Conservation (phyloP, 257 asterid species). For the Plantago elongata region DNA sequence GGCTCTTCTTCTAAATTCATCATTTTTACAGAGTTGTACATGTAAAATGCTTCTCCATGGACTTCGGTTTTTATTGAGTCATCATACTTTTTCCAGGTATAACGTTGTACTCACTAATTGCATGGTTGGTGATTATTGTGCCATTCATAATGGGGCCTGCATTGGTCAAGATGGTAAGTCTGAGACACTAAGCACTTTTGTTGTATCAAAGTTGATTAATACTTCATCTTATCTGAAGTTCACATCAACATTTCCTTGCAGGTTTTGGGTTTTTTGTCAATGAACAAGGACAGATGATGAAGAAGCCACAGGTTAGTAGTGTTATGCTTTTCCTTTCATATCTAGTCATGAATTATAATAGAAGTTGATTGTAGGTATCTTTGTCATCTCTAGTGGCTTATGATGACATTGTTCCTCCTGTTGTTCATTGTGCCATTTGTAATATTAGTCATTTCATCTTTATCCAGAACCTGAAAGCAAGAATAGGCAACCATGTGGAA, state of each 20-base stretch:
- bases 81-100: constrained; percentile 40
- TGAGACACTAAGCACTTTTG: neutral
- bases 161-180: constrained; percentile 91
- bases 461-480: constrained; percentile 57
- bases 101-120: constrained; percentile 75
- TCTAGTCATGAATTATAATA: neutral
- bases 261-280: constrained; percentile 82
- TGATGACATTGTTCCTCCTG: neutral
- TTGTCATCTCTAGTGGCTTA: neutral
- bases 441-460: neutral
- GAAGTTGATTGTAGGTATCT: constrained; percentile 4
- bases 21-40: neutral
- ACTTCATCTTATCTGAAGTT: constrained; percentile 6
- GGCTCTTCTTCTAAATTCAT: neutral
- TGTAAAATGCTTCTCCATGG: neutral
- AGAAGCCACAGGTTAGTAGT: constrained; percentile 83
- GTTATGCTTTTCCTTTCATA: constrained; percentile 4
- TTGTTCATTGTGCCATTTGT: constrained; percentile 3
- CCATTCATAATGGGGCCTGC: constrained; percentile 80
- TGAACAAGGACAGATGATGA: constrained; percentile 68
- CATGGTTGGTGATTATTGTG: constrained; percentile 65
- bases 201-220: neutral
- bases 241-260: constrained; percentile 24
- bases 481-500: constrained; percentile 75
- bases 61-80: constrained; percentile 8